phyloP scores from a whole-genome alignment of 1,284 basidiomycete species.

The Cryptococcus floricola region DNA sequence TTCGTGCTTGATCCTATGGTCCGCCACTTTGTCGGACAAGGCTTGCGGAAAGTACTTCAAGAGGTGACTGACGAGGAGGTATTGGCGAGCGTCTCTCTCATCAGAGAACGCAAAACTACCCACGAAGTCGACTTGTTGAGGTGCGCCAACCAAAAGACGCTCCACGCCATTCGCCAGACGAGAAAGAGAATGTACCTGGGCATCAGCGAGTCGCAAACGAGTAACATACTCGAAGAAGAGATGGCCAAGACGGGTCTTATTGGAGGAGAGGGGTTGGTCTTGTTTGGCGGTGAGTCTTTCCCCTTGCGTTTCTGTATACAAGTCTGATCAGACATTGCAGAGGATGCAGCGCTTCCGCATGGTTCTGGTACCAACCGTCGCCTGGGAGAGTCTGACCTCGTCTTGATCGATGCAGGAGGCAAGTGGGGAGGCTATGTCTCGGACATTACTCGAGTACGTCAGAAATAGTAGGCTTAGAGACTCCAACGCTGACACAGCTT shows the following conservation, averaged over 20 bases:
- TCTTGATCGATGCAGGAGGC: slow-evolving; percentile 73
- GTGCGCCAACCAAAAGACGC: slow-evolving; percentile 73
- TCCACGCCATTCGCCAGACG: slow-evolving; percentile 67
- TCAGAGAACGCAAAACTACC: slow-evolving; percentile 69
- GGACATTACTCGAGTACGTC: slow-evolving; percentile 68
- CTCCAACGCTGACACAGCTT: neutral
- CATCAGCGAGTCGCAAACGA: slow-evolving; percentile 68
- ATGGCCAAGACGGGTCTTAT: slow-evolving; percentile 59
- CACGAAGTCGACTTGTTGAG: slow-evolving; percentile 67
- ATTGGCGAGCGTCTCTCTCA: slow-evolving; percentile 53
- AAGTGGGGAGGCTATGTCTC: slow-evolving; percentile 67
- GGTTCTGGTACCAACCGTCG: slow-evolving; percentile 66
- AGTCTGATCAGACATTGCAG: slow-evolving; percentile 47
- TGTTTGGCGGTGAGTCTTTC: slow-evolving; percentile 67
- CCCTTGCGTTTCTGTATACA: neutral
- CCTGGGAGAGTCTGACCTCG: slow-evolving; percentile 60
- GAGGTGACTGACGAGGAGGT: slow-evolving; percentile 53
- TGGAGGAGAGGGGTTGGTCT: slow-evolving; percentile 60
- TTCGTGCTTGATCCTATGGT: slow-evolving; percentile 62
- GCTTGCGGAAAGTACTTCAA: slow-evolving; percentile 45
- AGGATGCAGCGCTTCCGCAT: slow-evolving; percentile 79
- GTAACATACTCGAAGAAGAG: slow-evolving; percentile 57
- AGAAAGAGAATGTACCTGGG: slow-evolving; percentile 63
- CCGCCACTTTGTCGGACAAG: slow-evolving; percentile 54
- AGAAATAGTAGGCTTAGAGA: neutral